These are phyloP conservation scores for Sporothrix schenckii DNA, from an alignment of 2,329 filamentous ascomycete species.

Conservation along the genomic window DNA sequence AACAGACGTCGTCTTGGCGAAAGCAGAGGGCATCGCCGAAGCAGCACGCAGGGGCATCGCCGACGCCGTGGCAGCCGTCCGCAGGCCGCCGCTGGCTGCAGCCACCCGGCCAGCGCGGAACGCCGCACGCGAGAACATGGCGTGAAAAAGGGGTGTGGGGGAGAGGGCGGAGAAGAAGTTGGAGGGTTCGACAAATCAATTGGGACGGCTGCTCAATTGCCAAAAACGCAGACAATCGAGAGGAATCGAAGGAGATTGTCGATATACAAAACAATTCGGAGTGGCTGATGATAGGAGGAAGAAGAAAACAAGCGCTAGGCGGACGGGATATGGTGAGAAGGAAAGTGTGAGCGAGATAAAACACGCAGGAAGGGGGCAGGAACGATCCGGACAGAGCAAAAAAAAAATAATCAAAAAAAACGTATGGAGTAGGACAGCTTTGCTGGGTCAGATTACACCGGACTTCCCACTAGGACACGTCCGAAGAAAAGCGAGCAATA, in stretches of 20 bases:
- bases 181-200: background rate
- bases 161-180: background rate
- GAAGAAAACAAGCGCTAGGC: slow-evolving; percentile 24
- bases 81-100: slow-evolving; percentile 28
- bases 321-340: slow-evolving; percentile 5
- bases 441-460: slow-evolving; percentile 19
- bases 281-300: slow-evolving; percentile 11
- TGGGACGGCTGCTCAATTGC: slow-evolving; percentile 18
- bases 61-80: slow-evolving; percentile 21
- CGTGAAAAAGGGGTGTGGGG: slow-evolving; percentile 32
- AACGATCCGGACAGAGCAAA: slow-evolving; percentile 19
- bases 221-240: slow-evolving; percentile 22
- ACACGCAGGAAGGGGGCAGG: slow-evolving; percentile 17
- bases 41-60: slow-evolving; percentile 41
- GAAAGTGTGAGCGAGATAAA: slow-evolving; percentile 23
- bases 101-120: slow-evolving; percentile 58
- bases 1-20: slow-evolving; percentile 42
- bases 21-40: slow-evolving; percentile 20
- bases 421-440: background rate
- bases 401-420: slow-evolving; percentile 29
- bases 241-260: slow-evolving; percentile 6
- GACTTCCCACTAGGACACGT: slow-evolving; percentile 30
- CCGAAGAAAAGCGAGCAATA: slow-evolving; percentile 30
- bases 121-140: slow-evolving; percentile 73
- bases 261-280: background rate